Evolutionary conservation across 2,329 filamentous ascomycete genomes (phyloP).

Genomic region (Lasiodiplodia theobromae): DNA sequence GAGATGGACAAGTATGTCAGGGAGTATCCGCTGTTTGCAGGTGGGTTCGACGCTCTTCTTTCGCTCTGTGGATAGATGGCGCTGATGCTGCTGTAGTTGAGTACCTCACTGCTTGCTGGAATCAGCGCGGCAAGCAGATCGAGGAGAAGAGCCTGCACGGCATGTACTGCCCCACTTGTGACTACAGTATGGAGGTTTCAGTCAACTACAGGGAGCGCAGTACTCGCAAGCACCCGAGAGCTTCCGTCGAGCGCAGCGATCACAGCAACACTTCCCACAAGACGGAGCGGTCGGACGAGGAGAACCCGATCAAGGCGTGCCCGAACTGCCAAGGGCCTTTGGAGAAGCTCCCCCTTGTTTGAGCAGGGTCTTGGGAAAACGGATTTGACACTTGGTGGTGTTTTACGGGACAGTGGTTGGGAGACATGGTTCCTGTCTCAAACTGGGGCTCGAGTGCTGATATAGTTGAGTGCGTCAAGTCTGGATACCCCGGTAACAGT

Average conservation of each 20-base stretch:
- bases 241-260: neutral
- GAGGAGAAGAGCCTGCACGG: neutral
- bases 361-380: neutral
- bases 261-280: neutral
- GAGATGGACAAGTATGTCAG: neutral
- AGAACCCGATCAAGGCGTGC: neutral
- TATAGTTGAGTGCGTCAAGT: too few species aligned
- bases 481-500: too few species aligned
- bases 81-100: conserved; percentile 11
- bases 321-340: neutral
- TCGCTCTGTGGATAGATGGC: neutral
- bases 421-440: neutral
- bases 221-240: neutral
- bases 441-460: neutral
- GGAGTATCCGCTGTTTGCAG: conserved; percentile 14
- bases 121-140: neutral
- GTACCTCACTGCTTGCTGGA: conserved; percentile 1
- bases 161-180: neutral
- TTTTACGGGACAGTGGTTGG: neutral
- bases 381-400: neutral
- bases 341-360: neutral
- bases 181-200: conserved; percentile 8
- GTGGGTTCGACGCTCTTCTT: neutral
- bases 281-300: neutral
- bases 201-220: neutral